Evolutionary conservation across 371 early-diverging fungal species (phyloP), one percentile per base, ranked within the genome.

Genomic region (Syncephalastrum racemosum): DNA sequence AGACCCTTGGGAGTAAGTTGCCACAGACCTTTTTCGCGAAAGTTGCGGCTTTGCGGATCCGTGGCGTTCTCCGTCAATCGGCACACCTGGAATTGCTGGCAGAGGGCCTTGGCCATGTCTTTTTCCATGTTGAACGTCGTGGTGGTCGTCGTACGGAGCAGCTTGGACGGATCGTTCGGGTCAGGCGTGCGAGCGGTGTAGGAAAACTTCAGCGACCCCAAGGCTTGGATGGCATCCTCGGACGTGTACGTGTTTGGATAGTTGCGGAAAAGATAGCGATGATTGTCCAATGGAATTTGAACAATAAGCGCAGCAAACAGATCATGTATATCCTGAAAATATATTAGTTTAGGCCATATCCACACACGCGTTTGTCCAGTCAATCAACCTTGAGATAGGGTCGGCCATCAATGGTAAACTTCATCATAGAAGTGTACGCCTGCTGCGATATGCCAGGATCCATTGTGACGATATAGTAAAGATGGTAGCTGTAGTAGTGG

Each of bases 61-160:
- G 70, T 66, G 0, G 82, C 79, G 46, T 70, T 76, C 48, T 84
- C 84, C 56, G 82, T 70, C 22, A 84, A 44, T 3, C 75, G 72
- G 19, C 82, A 80, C 40, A 76, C 78, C 67, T 78, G 80, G 56
- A 85, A 84, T 39, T 81, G 75, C 53, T 85, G 84, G 46, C 86
- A 85, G 3, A 85, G 62, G 20, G 80, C 79, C 57, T 77, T 79
- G 25, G 86, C 84, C 84, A 85, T 83, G 43, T 84, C 84, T 47
- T 76, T 58, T 4, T 77, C 75, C 75, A 85, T 79, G 16, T 80
- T 82, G 55, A 85, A 83, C 6, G 81, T 82, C 0, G 86, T 85
- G 0, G 83, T 85, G 5, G 79, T 79, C 0, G 81, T 83, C n/a
- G 79, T 81, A 24, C 71, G 64, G 22, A 71, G 62, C 19, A 47